Conservation (phyloP, 176 grass and related monocot species). For the Aechmea fasciata region DNA sequence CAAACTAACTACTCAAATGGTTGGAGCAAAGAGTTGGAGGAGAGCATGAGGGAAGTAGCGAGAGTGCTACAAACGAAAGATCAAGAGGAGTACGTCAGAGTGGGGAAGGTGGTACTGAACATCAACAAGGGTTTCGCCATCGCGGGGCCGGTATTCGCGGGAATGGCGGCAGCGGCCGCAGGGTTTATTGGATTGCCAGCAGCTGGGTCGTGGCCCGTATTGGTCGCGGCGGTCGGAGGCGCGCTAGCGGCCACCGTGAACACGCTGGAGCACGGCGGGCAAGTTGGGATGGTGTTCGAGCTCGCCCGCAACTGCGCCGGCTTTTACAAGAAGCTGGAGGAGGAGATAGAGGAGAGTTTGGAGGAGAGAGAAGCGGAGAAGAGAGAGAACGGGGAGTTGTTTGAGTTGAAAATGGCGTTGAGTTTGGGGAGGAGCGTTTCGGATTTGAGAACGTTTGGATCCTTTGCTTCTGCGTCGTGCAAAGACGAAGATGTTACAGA, state of each 20-base stretch:
- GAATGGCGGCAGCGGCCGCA: background rate
- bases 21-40: slow-evolving; percentile 23
- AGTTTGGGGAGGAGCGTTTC: slow-evolving; percentile 2
- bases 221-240: background rate
- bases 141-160: background rate
- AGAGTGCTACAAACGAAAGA: slow-evolving; percentile 6
- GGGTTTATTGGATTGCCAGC: background rate
- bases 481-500: slow-evolving; percentile 3
- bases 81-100: background rate
- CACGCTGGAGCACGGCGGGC: slow-evolving; percentile 12
- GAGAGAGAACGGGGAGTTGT: slow-evolving; percentile 17
- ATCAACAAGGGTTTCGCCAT: slow-evolving; percentile 5
- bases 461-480: background rate
- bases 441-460: background rate
- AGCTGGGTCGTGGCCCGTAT: background rate
- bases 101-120: slow-evolving; percentile 1
- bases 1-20: slow-evolving; percentile 12
- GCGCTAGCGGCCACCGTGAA: background rate
- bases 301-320: background rate
- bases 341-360: slow-evolving; percentile 10
- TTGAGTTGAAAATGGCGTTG: slow-evolving; percentile 8
- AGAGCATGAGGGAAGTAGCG: slow-evolving; percentile 7
- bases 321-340: slow-evolving; percentile 9
- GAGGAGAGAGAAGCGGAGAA: slow-evolving; percentile 2
- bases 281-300: slow-evolving; percentile 17